These are phyloP conservation scores for Secale cereale DNA, from an alignment of 176 grass and related monocot genomes.

Conservation along the genomic window DNA sequence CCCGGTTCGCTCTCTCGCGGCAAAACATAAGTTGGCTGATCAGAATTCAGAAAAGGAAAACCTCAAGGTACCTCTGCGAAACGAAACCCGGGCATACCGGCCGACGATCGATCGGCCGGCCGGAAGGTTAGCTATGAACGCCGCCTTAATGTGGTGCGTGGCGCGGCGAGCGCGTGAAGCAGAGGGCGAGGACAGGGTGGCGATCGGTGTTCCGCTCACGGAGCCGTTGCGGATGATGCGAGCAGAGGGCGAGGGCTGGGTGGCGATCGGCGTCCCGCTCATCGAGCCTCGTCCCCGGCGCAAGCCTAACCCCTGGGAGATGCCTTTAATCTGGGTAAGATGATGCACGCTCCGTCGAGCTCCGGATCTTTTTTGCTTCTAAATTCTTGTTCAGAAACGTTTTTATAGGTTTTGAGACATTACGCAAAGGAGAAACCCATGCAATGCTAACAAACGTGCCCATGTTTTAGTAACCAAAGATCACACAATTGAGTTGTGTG, in stretches of 20 bases:
- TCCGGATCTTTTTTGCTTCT: too few species aligned
- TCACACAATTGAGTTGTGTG: too few species aligned
- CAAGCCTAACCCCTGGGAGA: background rate
- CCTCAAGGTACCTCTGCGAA: background rate
- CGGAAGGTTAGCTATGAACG: background rate
- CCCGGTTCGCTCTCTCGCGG: too few species aligned
- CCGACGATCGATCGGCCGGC: background rate
- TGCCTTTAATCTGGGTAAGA: background rate
- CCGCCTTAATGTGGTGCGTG: background rate
- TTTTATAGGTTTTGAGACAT: too few species aligned
- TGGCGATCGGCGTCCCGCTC: background rate
- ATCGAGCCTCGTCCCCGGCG: background rate
- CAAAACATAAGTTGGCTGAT: background rate
- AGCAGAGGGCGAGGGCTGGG: background rate
- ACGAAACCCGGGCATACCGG: background rate
- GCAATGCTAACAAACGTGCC: too few species aligned
- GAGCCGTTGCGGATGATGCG: background rate
- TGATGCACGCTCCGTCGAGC: background rate
- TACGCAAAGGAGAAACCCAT: too few species aligned
- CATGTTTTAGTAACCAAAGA: too few species aligned
- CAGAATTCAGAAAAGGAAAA: background rate
- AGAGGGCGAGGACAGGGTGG: background rate
- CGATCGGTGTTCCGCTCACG: background rate
- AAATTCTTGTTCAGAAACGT: too few species aligned
- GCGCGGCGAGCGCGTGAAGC: background rate